These are phyloP conservation scores for Rubus parviflorus DNA, from an alignment of 306 rosid species.

Conservation along the genomic window DNA sequence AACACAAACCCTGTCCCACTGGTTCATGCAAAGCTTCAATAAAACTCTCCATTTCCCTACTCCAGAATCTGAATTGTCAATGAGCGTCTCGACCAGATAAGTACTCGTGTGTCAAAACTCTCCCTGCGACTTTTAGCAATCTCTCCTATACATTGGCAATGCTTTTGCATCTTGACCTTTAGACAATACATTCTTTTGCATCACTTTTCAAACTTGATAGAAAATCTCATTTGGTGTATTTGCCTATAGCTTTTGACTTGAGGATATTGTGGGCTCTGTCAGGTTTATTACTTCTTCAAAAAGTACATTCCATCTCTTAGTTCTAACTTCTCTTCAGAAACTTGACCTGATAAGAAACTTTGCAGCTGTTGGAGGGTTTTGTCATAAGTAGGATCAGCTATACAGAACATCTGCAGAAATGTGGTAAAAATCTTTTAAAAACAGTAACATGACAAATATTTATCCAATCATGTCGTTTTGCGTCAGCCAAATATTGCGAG, in stretches of 20 bases:
- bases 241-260: neutral
- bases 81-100: neutral
- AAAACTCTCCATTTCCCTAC: neutral
- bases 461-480: slow-evolving; percentile 4
- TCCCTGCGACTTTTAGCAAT: neutral
- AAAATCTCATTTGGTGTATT: neutral
- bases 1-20: neutral
- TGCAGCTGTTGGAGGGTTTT: slow-evolving; percentile 91
- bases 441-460: neutral
- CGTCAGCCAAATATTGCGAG: slow-evolving; percentile 3
- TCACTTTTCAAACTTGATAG: neutral
- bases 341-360: slow-evolving; percentile 78
- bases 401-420: slow-evolving; percentile 77
- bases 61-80: neutral
- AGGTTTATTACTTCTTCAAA: slow-evolving; percentile 50
- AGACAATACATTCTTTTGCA: neutral
- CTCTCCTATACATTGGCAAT: neutral
- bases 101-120: neutral
- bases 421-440: neutral
- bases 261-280: neutral
- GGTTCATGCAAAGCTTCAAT: neutral
- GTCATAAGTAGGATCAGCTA: slow-evolving; percentile 86
- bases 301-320: slow-evolving; percentile 79
- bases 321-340: slow-evolving; percentile 85
- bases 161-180: neutral